phyloP scores from a whole-genome alignment of 163 green algal species.

The Trebouxiophyceae sp. region DNA sequence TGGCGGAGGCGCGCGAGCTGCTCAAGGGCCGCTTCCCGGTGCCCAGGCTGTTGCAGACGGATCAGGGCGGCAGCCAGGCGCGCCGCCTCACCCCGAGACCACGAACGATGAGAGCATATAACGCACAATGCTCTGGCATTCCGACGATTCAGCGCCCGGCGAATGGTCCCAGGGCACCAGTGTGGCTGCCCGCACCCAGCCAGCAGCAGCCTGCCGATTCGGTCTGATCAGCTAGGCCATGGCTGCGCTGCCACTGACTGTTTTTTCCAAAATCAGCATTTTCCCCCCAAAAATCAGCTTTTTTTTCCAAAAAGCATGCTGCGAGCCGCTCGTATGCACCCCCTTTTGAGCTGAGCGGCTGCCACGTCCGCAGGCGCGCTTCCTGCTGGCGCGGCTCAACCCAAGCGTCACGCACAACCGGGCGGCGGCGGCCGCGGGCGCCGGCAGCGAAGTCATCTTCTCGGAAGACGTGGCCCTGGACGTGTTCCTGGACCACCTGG shows the following conservation, averaged over 20 bases:
- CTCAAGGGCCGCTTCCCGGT: constrained; percentile 75
- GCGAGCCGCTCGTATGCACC: too few species aligned
- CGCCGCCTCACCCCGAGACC: neutral
- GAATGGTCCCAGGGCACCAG: too few species aligned
- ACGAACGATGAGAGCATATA: neutral
- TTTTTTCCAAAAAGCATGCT: too few species aligned
- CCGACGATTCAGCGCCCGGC: too few species aligned
- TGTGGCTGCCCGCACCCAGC: too few species aligned
- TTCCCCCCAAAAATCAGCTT: too few species aligned
- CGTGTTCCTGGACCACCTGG: constrained; percentile 90
- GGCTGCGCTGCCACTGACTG: neutral
- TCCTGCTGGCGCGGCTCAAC: constrained; percentile 95
- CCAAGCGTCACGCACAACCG: constrained; percentile 85
- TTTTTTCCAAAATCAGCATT: neutral
- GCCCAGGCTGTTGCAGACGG: constrained; percentile 85
- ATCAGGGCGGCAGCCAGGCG: constrained; percentile 82
- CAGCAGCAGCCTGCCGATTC: too few species aligned
- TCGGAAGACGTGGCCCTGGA: constrained; percentile 85
- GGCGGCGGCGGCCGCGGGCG: neutral
- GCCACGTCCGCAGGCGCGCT: constrained; percentile 90
- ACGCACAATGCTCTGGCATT: neutral
- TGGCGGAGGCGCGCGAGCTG: constrained; percentile 68
- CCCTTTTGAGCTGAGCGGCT: too few species aligned
- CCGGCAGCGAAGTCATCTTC: constrained; percentile 73
- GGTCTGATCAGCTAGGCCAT: neutral